These are phyloP conservation scores for Tylopilus sp. DNA, from an alignment of 768 basidiomycete species.

Conservation along the genomic window DNA sequence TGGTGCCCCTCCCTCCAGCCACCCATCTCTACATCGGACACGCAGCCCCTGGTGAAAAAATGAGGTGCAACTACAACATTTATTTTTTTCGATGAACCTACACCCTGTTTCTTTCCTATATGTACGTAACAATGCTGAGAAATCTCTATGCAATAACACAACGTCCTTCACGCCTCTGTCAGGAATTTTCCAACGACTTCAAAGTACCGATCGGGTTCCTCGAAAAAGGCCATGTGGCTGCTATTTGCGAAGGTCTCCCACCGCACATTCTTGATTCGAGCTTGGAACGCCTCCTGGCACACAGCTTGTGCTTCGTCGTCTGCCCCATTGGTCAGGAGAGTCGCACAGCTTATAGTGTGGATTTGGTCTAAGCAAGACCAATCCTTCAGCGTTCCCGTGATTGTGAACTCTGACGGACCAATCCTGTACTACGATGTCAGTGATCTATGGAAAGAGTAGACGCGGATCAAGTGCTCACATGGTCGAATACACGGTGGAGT, in stretches of 20 bases:
- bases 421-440: constrained; percentile 6
- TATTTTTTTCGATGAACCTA: too few species aligned
- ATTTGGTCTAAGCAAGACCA: constrained; percentile 48
- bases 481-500: constrained; percentile 33
- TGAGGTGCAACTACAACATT: too few species aligned
- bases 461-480: constrained; percentile 27
- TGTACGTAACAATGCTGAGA: too few species aligned
- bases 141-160: too few species aligned
- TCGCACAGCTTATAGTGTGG: constrained; percentile 36
- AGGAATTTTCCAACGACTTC: constrained; percentile 16
- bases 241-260: constrained; percentile 33
- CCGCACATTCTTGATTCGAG: constrained; percentile 31
- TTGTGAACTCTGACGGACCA: constrained; percentile 35
- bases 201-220: constrained; percentile 20
- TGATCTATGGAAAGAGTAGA: background rate
- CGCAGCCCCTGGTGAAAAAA: too few species aligned
- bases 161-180: background rate
- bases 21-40: too few species aligned
- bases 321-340: constrained; percentile 38
- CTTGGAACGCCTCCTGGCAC: constrained; percentile 33
- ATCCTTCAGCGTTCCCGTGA: constrained; percentile 39
- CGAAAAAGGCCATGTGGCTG: constrained; percentile 17
- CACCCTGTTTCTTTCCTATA: too few species aligned
- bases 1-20: too few species aligned
- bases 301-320: constrained; percentile 40